Percentiles rank a stretch among this genome's conserved stretches.
phyloP scores from a whole-genome alignment of 2,329 filamentous ascomycete genomes.

The Colletotrichum spinosum region DNA sequence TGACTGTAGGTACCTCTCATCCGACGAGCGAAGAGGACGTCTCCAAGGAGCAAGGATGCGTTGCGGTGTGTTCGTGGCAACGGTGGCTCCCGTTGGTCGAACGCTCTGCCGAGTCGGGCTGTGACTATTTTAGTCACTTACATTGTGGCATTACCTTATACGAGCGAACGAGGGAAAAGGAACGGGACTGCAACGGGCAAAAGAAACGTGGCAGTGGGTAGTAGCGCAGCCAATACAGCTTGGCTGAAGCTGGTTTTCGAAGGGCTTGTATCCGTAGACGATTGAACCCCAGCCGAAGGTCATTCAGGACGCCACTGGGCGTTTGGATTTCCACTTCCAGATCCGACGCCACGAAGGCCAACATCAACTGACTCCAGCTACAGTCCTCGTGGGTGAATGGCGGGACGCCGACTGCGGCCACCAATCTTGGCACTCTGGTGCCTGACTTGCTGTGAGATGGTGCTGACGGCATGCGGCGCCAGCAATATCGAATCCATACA shows the following conservation, averaged over 20 bases:
- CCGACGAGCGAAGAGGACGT: slow-evolving; percentile 1
- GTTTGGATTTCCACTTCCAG: too few species aligned
- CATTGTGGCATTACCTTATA: slow-evolving; percentile 9
- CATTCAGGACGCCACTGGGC: slow-evolving; percentile 20
- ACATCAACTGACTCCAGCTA: neutral
- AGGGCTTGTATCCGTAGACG: neutral
- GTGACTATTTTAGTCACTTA: slow-evolving; percentile 20
- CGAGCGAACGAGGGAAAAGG: slow-evolving; percentile 29
- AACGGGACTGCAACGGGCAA: slow-evolving; percentile 13
- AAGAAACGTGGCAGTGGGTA: slow-evolving; percentile 5
- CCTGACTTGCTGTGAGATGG: neutral
- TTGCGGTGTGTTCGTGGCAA: slow-evolving; percentile 3
- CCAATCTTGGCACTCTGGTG: slow-evolving; percentile 12
- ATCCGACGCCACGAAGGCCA: neutral
- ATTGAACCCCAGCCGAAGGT: neutral
- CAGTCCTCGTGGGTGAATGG: slow-evolving; percentile 1
- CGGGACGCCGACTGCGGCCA: slow-evolving; percentile 13
- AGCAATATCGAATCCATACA: slow-evolving; percentile 23
- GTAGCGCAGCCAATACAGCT: slow-evolving; percentile 6
- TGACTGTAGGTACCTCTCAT: neutral
- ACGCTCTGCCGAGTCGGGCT: slow-evolving; percentile 4
- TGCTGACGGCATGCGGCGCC: slow-evolving; percentile 4
- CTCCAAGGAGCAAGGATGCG: slow-evolving; percentile 5
- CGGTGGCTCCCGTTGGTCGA: slow-evolving; percentile 19
- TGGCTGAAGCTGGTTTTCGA: too few species aligned